Conservation (phyloP, 352 stramenopile genomes). For the Phytophthora rubi region DNA sequence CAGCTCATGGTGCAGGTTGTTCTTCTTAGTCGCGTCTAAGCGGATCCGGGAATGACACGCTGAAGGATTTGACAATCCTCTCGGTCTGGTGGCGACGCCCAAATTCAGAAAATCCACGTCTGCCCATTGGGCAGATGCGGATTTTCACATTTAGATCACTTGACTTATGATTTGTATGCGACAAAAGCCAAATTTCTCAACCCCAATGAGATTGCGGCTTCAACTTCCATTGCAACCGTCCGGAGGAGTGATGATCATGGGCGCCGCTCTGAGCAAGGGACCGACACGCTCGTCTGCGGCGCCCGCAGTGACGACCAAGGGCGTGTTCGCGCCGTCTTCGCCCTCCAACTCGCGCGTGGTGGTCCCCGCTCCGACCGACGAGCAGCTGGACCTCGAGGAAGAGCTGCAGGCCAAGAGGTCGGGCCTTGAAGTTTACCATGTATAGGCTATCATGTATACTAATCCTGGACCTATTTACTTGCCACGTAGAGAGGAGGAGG, state of each 20-base stretch:
- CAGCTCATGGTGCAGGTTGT: conserved; percentile 60
- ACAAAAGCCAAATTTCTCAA: conserved; percentile 22
- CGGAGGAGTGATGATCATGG: conserved; percentile 40
- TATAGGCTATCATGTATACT: not conserved
- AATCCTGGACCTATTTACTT: not conserved
- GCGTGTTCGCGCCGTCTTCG: conserved; percentile 23
- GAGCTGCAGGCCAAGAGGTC: conserved; percentile 66
- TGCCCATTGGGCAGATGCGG: not conserved
- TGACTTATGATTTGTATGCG: conserved; percentile 24
- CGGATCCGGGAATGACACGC: conserved; percentile 28
- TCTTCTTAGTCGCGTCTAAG: conserved; percentile 1
- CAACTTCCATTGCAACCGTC: conserved; percentile 4
- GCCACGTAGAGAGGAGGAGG: conserved; percentile 50
- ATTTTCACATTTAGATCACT: conserved; percentile 13
- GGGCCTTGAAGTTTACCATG: not conserved
- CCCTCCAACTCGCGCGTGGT: conserved; percentile 25
- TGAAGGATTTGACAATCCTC: not conserved
- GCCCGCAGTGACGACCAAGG: conserved; percentile 20
- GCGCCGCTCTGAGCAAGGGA: conserved; percentile 47
- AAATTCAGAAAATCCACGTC: no score
- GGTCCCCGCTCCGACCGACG: conserved; percentile 36
- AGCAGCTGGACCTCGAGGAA: conserved; percentile 63
- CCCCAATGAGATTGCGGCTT: conserved; percentile 15
- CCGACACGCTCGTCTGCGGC: not conserved
- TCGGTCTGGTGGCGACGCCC: conserved; percentile 12